A percentile compares a stretch with the other conserved stretches of the same genome.
Conservation (phyloP, 2,329 filamentous ascomycete species). For the Amylocarpus encephaloides region DNA sequence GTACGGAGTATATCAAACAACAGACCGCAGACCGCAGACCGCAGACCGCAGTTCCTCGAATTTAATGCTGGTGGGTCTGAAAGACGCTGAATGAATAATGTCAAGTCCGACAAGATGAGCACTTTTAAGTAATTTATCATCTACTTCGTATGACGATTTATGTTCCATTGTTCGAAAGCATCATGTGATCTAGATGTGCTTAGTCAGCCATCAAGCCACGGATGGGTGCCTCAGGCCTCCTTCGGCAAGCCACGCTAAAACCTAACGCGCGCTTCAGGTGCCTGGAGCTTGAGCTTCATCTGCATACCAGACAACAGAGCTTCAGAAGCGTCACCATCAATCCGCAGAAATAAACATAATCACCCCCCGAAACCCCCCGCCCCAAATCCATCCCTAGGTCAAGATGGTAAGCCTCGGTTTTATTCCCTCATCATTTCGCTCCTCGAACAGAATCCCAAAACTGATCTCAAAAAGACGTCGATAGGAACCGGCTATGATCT, state of each 20-base stretch:
- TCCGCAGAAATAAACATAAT: constrained; percentile 7
- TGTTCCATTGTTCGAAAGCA: too few relatives aligned
- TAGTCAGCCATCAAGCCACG: not conserved
- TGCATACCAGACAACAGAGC: constrained; percentile 20
- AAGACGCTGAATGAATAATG: not conserved
- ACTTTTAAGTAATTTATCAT: too few relatives aligned
- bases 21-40: too few relatives aligned
- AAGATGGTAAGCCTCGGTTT: constrained; percentile 31
- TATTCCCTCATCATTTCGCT: not conserved
- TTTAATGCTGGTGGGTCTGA: not conserved
- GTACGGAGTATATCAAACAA: too few relatives aligned
- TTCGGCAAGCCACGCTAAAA: constrained; percentile 1
- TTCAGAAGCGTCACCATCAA: constrained; percentile 15
- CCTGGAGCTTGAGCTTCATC: constrained; percentile 24
- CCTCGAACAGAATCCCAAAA: constrained; percentile 2
- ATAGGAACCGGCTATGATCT: constrained; percentile 99
- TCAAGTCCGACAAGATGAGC: not conserved
- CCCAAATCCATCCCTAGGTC: constrained; percentile 8
- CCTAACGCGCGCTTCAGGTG: constrained; percentile 28
- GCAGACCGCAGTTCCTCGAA: not conserved
- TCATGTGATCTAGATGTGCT: not conserved
- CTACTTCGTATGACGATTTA: too few relatives aligned
- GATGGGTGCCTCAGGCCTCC: not conserved
- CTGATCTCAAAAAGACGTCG: constrained; percentile 63
- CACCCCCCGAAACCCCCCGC: constrained; percentile 5